phyloP scores from a whole-genome alignment of 495 filamentous ascomycete species.

The Hypomontagnella submonticulosa region DNA sequence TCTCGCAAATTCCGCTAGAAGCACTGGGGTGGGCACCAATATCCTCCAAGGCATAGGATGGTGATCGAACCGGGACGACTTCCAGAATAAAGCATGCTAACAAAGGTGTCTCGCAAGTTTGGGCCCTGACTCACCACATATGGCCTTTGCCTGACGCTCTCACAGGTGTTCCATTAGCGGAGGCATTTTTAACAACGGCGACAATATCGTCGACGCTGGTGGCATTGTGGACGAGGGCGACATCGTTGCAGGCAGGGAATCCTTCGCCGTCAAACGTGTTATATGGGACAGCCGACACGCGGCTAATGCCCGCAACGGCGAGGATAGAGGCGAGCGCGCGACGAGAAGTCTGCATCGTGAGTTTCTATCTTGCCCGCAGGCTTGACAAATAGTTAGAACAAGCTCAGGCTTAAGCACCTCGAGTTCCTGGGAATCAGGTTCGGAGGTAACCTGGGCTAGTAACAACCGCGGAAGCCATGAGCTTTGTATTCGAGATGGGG shows the following conservation, averaged over 20 bases:
- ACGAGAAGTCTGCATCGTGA: slow-evolving; percentile 39
- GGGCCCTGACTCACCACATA: slow-evolving; percentile 52
- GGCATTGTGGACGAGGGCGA: slow-evolving; percentile 54
- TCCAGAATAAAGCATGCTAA: slow-evolving; percentile 1
- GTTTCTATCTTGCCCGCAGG: not conserved
- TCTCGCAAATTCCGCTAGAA: not conserved
- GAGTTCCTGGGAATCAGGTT: slow-evolving; percentile 13
- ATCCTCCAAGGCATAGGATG: too few species aligned
- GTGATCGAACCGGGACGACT: not conserved
- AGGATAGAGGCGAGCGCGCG: slow-evolving; percentile 24
- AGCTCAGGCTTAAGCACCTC: slow-evolving; percentile 21
- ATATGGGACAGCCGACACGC: slow-evolving; percentile 49
- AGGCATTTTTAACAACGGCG: slow-evolving; percentile 52
- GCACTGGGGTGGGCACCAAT: not conserved
- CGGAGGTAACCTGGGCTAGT: slow-evolving; percentile 11
- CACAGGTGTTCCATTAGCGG: slow-evolving; percentile 48
- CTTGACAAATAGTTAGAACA: slow-evolving; percentile 26
- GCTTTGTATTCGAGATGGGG: slow-evolving; percentile 26
- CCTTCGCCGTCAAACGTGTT: slow-evolving; percentile 63
- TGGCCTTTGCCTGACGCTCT: slow-evolving; percentile 61
- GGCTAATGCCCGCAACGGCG: slow-evolving; percentile 8
- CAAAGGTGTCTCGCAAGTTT: not conserved
- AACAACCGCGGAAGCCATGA: slow-evolving; percentile 25
- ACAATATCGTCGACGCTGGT: slow-evolving; percentile 58
- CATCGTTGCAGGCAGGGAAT: slow-evolving; percentile 58